Evolutionary conservation across 2,329 filamentous ascomycete genomes (phyloP).

Genomic region (Aspergillus aculeatinus): DNA sequence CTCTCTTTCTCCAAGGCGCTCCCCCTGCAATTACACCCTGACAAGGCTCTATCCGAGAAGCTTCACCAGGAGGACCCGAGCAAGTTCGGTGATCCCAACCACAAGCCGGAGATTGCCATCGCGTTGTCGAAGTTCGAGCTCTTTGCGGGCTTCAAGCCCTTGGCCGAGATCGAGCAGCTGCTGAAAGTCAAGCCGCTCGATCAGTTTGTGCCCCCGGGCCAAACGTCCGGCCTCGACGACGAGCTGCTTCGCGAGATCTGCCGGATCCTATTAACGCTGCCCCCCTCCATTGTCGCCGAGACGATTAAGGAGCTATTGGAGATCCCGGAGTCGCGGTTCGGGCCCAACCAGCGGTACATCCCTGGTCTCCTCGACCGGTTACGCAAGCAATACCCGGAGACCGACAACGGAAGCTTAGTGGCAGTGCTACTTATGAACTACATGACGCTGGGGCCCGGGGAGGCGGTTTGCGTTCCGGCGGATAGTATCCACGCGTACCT

Average conservation of each 20-base stretch:
- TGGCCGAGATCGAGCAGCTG: conserved; percentile 58
- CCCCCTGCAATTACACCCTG: conserved; percentile 71
- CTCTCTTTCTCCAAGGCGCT: conserved; percentile 74
- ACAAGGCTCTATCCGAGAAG: conserved; percentile 64
- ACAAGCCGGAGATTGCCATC: conserved; percentile 78
- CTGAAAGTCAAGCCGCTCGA: conserved; percentile 57
- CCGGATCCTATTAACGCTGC: conserved; percentile 52
- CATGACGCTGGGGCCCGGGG: conserved; percentile 62
- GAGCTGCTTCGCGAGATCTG: conserved; percentile 59
- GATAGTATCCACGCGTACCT: conserved; percentile 75
- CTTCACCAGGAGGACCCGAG: conserved; percentile 64
- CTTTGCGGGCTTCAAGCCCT: conserved; percentile 72
- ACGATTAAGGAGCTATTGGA: conserved; percentile 55
- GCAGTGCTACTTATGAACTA: conserved; percentile 75
- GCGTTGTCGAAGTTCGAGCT: conserved; percentile 71
- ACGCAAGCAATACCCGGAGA: conserved; percentile 61
- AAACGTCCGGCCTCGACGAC: conserved; percentile 52
- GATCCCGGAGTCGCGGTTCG: conserved; percentile 51
- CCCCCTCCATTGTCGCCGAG: conserved; percentile 53
- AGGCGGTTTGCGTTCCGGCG: conserved; percentile 68
- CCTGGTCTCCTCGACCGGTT: conserved; percentile 64
- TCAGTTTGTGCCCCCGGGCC: conserved; percentile 50
- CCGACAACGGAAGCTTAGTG: conserved; percentile 67
- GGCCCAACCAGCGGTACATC: conserved; percentile 56
- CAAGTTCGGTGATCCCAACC: conserved; percentile 69